Conservation (phyloP, 345 rosid genomes). For the Moricandia moricandioides region DNA sequence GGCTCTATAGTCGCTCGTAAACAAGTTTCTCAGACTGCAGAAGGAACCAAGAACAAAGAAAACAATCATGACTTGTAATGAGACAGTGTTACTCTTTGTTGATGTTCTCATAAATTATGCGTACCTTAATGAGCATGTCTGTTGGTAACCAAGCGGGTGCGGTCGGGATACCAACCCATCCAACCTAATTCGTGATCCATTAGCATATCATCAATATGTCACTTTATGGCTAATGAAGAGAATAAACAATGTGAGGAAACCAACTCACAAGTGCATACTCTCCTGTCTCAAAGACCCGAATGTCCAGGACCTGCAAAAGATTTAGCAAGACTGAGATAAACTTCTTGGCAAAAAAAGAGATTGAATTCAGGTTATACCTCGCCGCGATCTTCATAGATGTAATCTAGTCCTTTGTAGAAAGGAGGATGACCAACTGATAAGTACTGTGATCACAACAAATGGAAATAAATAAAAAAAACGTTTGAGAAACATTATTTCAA, state of each 20-base stretch:
- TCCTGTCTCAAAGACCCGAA: constrained; percentile 84
- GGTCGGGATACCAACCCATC: constrained; percentile 93
- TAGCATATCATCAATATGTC: no score
- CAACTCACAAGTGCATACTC: constrained; percentile 84
- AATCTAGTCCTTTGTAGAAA: constrained; percentile 89
- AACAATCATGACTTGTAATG: background rate
- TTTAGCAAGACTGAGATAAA: background rate
- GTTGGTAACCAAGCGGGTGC: constrained; percentile 97
- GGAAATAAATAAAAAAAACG: background rate
- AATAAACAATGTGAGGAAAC: constrained; percentile 22
- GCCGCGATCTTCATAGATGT: constrained; percentile 90
- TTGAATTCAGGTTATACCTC: constrained; percentile 49
- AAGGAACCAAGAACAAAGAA: background rate
- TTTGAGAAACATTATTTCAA: background rate
- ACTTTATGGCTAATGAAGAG: background rate
- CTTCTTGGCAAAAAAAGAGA: background rate
- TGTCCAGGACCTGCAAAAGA: constrained; percentile 68
- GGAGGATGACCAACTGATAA: constrained; percentile 95
- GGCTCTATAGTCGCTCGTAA: constrained; percentile 60
- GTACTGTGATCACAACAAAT: constrained; percentile 52
- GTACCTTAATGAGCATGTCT: constrained; percentile 85
- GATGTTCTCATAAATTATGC: background rate
- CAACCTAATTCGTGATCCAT: no score
- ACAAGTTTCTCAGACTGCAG: constrained; percentile 83
- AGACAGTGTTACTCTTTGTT: background rate